Evolutionary conservation across 192 early-diverging fungal genomes (phyloP).

Genomic region (Backusella tuberculispora): DNA sequence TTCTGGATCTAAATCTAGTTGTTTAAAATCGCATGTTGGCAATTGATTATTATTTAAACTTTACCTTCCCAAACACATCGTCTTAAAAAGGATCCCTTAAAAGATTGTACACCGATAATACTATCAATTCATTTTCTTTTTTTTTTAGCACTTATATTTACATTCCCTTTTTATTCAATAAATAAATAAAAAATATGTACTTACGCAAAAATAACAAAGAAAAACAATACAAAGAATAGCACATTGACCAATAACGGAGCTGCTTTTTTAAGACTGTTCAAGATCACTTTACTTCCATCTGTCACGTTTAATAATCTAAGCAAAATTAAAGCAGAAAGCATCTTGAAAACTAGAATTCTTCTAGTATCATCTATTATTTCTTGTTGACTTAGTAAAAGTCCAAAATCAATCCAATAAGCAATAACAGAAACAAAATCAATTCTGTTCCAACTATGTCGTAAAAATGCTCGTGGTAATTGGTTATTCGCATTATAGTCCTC

Average conservation of each 20-base stretch:
- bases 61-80: constrained; percentile 53
- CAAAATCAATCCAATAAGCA: constrained; percentile 59
- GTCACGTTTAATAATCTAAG: constrained; percentile 59
- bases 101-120: constrained; percentile 62
- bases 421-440: constrained; percentile 59
- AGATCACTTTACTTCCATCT: constrained; percentile 54
- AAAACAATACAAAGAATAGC: constrained; percentile 60
- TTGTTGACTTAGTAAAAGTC: constrained; percentile 38
- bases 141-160: neutral
- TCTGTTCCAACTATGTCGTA: constrained; percentile 67
- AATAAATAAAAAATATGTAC: constrained; percentile 7
- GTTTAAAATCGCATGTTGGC: neutral
- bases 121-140: constrained; percentile 29
- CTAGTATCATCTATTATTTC: constrained; percentile 39
- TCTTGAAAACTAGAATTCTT: constrained; percentile 54
- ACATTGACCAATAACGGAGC: constrained; percentile 59
- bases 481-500: constrained; percentile 12
- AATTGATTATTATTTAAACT: neutral
- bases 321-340: constrained; percentile 53
- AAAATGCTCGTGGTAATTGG: constrained; percentile 46
- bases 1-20: constrained; percentile 31
- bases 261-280: constrained; percentile 61
- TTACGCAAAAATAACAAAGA: constrained; percentile 62
- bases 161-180: neutral
- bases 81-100: constrained; percentile 59